Base-by-base conservation (phyloP, 768 basidiomycete species). In the Pisolithus sp. region DNA sequence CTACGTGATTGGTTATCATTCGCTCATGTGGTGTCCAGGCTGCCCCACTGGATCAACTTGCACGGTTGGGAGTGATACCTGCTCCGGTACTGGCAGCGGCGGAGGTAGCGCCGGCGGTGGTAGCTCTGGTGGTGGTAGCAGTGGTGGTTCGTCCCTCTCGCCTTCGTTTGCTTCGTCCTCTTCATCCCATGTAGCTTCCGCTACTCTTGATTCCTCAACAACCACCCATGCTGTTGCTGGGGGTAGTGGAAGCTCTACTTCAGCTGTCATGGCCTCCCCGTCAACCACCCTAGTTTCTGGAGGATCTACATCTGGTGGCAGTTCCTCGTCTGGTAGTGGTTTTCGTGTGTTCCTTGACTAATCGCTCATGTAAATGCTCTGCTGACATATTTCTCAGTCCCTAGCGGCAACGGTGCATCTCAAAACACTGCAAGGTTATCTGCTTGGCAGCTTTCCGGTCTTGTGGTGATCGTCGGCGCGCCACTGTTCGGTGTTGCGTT, bases 41-140 rank as follows among this genome's bases (percentile, higher is more conserved):
- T 66, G 64, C 42, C 46, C 58, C 9, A 18, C 3, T 9, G 61
- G 59, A 13, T 18, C 30, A 8, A 31, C 18, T 3, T 64, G 63
- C 45, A 46, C 26, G 15, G 2, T 39, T 21, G 49, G 37, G 38
- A 41, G 21, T 0, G 3, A 53, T 34, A 54, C 53, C 8, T 64
- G 61, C 44, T 20, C 31, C 26, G 26, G 4, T 26, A 7, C 5
- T 4, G 26, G 26, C 26, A 4, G 5, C 5, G 26, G 26, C 4
- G 26, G 26, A 1, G 26, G 26, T 26, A 26, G 26, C 26, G 5
- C 26, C 7, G 26, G 26, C 7, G 26, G 26, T 7, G 26, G 26
- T 26, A 26, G 26, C 26, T 26, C 26, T 3, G 26, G 26, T 6
- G 26, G 26, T 4, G 26, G 26, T 26, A 26, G 26, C 26, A 0